Evolutionary conservation across 352 stramenopile species (phyloP), one percentile per base, ranked within the genome.

Genomic region (Pythium apleroticum): DNA sequence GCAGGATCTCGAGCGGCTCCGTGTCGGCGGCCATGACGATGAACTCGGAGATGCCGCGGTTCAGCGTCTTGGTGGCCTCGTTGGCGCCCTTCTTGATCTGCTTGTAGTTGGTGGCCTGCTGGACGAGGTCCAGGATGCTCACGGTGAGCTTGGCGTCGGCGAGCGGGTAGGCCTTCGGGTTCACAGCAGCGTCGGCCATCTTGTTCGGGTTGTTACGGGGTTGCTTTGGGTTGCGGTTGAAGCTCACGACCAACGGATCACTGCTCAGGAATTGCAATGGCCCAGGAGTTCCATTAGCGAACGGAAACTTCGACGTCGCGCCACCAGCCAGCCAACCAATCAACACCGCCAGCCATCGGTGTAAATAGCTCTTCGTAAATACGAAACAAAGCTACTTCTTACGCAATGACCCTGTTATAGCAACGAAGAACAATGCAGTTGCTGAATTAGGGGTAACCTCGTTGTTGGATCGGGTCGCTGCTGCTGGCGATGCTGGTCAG

Each of bases 81-180:
- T 99, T 99, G 60, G 98, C 98, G 57, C 98, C 98, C 87, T 99
- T 99, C 84, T 99, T 99, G 70, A 99, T 98, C 83, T 99, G 98
- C 90, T 99, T 99, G 93, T 99, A 99, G 84, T 99, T 99, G 69
- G 93, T 97, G 43, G 97, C 97, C 76, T 99, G 98, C 81, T 99
- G 97, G 53, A 99, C 92, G 59, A 99, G 83, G 78, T 99, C 98
- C 58, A 99, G 88, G 69, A 99, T 98, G 60, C 90, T 98, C 60
- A 99, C 96, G 19, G 97, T 99, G 52, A 99, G 88, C 74, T 99
- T 98, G 56, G 97, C 95, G 76, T 99, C 97, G 46, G 97, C 96
- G 39, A 99, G 88, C 63, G 97, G 97, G 81, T 99, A 99, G 41
- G 97, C 97, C 88, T 99, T 98, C 39, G 89, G 88, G 86, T 96